Percentiles rank a stretch among this genome's conserved stretches.
phyloP scores from a whole-genome alignment of 1,284 basidiomycete species.

The Ceratobasidium sp. region DNA sequence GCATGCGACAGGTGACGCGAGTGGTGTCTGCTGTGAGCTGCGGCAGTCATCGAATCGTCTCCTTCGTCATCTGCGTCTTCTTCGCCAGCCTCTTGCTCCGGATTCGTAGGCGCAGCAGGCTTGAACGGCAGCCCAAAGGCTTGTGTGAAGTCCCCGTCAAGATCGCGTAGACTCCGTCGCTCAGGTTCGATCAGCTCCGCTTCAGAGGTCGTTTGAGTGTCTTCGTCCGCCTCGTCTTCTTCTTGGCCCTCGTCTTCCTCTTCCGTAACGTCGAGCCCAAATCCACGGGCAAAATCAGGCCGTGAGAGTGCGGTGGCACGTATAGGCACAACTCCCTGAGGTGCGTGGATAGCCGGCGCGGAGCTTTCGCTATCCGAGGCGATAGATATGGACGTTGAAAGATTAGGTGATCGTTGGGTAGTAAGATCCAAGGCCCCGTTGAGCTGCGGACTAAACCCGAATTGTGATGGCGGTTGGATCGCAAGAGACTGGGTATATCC shows the following conservation, averaged over 20 bases:
- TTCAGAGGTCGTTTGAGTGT: conserved; percentile 55
- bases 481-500: conserved; percentile 40
- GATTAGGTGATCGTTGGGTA: conserved; percentile 55
- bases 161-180: conserved; percentile 48
- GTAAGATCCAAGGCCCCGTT: conserved; percentile 28
- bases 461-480: background rate
- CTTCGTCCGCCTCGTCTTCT: conserved; percentile 56
- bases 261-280: conserved; percentile 79
- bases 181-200: conserved; percentile 51
- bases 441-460: conserved; percentile 28
- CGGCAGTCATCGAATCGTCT: conserved; percentile 59
- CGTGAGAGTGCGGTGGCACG: conserved; percentile 53
- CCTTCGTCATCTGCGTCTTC: conserved; percentile 55
- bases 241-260: conserved; percentile 61
- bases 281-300: conserved; percentile 78
- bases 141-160: conserved; percentile 2
- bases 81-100: conserved; percentile 48
- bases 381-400: conserved; percentile 68
- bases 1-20: conserved; percentile 76
- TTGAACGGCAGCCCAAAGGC: conserved; percentile 28
- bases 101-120: conserved; percentile 13
- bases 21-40: conserved; percentile 65
- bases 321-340: conserved; percentile 69
- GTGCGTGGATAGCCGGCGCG: conserved; percentile 62
- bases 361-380: conserved; percentile 63